phyloP scores from a whole-genome alignment of 306 rosid genomes.

The Prinsepia uniflora region DNA sequence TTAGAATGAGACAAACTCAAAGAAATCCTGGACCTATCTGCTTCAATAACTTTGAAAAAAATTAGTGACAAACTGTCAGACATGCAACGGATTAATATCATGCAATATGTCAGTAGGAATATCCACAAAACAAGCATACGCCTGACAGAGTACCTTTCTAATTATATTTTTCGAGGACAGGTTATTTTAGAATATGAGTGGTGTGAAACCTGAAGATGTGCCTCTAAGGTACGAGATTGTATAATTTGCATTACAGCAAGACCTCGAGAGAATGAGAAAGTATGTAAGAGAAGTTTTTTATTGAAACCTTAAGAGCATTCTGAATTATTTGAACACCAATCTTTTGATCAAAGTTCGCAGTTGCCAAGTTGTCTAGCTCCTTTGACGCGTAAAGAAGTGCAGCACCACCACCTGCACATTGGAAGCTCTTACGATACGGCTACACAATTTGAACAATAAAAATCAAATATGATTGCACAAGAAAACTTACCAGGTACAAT shows the following conservation, averaged over 20 bases:
- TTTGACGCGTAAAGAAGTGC: slow-evolving; percentile 54
- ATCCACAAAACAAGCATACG: too few species aligned
- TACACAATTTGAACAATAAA: neutral
- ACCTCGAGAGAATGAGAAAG: neutral
- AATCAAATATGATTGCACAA: neutral
- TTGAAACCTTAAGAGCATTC: slow-evolving; percentile 47
- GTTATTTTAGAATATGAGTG: neutral
- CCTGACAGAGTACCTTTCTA: too few species aligned
- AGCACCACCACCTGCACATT: slow-evolving; percentile 48
- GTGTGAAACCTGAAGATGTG: neutral
- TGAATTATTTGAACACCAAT: slow-evolving; percentile 56
- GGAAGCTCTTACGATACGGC: slow-evolving; percentile 5
- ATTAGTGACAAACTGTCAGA: too few species aligned
- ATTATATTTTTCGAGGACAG: too few species aligned
- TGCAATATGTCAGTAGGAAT: too few species aligned
- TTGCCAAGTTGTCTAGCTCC: slow-evolving; percentile 43
- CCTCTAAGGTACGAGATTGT: neutral
- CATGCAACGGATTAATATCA: too few species aligned
- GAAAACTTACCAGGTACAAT: slow-evolving; percentile 41
- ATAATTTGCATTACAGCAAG: neutral
- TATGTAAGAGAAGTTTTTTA: neutral
- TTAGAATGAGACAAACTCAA: neutral
- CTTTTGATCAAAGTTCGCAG: slow-evolving; percentile 54
- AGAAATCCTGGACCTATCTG: too few species aligned
- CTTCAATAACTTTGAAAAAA: too few species aligned